A percentile compares a stretch with the other conserved stretches of the same genome.
Conservation (phyloP, 139 green algal species). For the Chlorella sp. region DNA sequence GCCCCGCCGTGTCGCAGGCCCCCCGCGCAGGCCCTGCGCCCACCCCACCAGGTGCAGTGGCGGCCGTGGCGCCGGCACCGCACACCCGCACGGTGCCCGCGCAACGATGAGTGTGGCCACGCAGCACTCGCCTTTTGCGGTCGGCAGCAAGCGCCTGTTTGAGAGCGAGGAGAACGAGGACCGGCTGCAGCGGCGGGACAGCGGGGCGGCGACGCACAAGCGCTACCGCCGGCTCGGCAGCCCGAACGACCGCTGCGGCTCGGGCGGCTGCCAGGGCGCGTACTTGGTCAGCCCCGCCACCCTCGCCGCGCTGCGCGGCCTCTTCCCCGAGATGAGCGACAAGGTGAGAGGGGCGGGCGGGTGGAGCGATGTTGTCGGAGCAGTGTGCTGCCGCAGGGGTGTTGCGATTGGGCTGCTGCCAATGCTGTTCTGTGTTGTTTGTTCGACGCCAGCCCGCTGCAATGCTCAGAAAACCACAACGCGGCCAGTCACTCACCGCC, state of each 20-base stretch:
- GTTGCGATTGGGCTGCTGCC: no score
- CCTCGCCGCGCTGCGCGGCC: constrained; percentile 57
- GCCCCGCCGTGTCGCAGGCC: no score
- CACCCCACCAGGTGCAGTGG: no score
- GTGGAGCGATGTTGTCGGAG: no score
- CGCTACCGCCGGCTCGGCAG: constrained; percentile 28
- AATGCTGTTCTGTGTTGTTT: no score
- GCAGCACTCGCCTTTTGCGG: constrained; percentile 25
- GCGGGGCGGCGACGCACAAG: constrained; percentile 3
- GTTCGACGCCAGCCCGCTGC: no score
- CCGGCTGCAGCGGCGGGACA: constrained; percentile 31
- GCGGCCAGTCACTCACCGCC: constrained; percentile 1
- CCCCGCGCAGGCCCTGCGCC: no score
- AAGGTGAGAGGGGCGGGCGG: no score
- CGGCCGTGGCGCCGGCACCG: not conserved
- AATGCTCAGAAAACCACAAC: no score
- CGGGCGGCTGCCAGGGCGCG: not conserved
- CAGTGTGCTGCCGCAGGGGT: no score
- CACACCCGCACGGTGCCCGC: not conserved
- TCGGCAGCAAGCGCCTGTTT: constrained; percentile 33
- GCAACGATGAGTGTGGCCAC: constrained; percentile 23
- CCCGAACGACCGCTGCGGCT: not conserved
- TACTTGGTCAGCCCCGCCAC: constrained; percentile 45
- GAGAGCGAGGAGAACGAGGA: constrained; percentile 41
- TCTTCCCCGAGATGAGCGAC: constrained; percentile 81